These are phyloP conservation scores for Volvox africanus DNA, from an alignment of 139 green algal genomes.

Conservation along the genomic window DNA sequence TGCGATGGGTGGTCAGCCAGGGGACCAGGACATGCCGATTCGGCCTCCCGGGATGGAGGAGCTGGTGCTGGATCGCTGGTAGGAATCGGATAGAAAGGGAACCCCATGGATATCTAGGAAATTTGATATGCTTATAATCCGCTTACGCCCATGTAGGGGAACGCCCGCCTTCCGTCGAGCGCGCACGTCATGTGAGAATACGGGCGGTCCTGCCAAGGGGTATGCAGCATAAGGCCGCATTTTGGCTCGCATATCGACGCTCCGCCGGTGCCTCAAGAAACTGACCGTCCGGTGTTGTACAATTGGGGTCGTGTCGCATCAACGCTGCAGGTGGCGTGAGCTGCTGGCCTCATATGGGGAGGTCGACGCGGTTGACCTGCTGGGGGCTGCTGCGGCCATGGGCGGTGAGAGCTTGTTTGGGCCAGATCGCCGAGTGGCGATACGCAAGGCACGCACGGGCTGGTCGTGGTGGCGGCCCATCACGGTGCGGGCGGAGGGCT, in stretches of 20 bases:
- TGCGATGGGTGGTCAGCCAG: neutral
- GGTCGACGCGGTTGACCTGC: slow-evolving; percentile 42
- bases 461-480: slow-evolving; percentile 35
- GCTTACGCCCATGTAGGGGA: no score
- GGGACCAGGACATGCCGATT: no score
- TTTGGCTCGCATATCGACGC: no score
- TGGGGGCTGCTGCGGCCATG: slow-evolving; percentile 13
- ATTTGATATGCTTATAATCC: no score
- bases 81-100: neutral
- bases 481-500: slow-evolving; percentile 1
- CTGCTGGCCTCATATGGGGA: slow-evolving; percentile 43
- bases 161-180: no score
- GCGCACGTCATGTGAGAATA: no score
- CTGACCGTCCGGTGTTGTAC: no score
- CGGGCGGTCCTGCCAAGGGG: no score
- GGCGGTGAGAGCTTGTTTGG: slow-evolving; percentile 3
- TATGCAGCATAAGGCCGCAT: no score
- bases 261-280: no score
- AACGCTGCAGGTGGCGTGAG: slow-evolving; percentile 25
- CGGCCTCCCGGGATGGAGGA: neutral
- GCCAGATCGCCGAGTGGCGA: slow-evolving; percentile 24
- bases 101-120: no score
- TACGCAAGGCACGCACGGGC: slow-evolving; percentile 29
- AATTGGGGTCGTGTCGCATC: no score
- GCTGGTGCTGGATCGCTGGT: slow-evolving; percentile 37